Evolutionary conservation across 805 yeast genomes (phyloP), one percentile per base, ranked within the genome.

Genomic region (Candida argentea): DNA sequence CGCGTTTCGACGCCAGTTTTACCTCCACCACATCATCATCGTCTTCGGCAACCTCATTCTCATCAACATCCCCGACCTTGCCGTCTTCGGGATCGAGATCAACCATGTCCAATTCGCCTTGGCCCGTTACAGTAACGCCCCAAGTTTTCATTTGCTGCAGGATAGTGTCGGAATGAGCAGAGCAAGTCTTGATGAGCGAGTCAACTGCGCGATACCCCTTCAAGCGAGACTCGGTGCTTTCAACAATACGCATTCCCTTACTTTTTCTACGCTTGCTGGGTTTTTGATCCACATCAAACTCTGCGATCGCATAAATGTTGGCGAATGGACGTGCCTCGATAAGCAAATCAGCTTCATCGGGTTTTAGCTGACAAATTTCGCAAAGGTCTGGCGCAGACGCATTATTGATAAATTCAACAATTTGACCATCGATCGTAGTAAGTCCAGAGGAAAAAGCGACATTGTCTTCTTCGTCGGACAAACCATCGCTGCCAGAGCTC

Each of bases 201-300:
- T 89, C 97, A 24, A 91, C 94, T 0, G 98, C 97, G 36, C 76
- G 78, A 50, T 91, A 91, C 4, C 97, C 97, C 43, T 75, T 73
- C 37, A 91, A 62, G 10, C 85, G 78, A 37, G 67, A 59, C 26
- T 70, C 70, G 4, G 87, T 70, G 22, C 71, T 77, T 38, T 79
- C 89, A 14, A 85, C 69, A 27, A 84, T 65, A 44, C 73, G 70
- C 41, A 79, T 79, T 7, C 95, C 95, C 25, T 73, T 70, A 4
- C 78, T 63, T 34, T 58, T 57, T 16, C 65, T 54, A 63, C 31
- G 57, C 60, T 37, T 34, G 16, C 27, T 30, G 21, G 20, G 27
- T 6, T 28, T 30, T 8, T 16, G 42, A 4, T 39, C 50, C 32
- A 83, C 71, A 25, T 72, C 72, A 27, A 71, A 65, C 24, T 65